Evolutionary conservation across 306 rosid species (phyloP).

Genomic region (Cicer judaicum): DNA sequence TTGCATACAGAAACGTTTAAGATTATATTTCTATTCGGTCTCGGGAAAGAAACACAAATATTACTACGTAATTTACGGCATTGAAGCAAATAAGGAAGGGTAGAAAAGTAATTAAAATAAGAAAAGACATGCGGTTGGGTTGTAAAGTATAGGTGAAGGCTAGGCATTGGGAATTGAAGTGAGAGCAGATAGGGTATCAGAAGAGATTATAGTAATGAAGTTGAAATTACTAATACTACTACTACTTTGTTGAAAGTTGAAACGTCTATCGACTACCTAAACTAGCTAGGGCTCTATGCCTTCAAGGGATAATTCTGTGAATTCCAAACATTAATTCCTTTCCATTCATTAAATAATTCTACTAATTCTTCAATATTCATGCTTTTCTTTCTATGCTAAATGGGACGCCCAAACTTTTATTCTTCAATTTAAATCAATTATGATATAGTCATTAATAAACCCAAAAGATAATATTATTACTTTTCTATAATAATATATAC

Average conservation of each 20-base stretch:
- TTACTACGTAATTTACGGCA: slow-evolving; percentile 44
- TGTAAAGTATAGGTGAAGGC: slow-evolving; percentile 64
- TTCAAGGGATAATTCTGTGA: neutral
- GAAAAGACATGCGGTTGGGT: slow-evolving; percentile 73
- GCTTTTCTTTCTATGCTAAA: slow-evolving; percentile 33
- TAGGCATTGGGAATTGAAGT: slow-evolving; percentile 94
- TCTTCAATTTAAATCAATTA: neutral
- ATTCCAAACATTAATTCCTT: too few relatives aligned
- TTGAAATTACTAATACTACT: slow-evolving; percentile 8
- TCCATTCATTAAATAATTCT: too few relatives aligned
- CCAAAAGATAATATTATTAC: too few relatives aligned
- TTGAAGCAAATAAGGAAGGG: slow-evolving; percentile 53
- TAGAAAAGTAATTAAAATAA: slow-evolving; percentile 42
- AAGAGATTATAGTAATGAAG: slow-evolving; percentile 9
- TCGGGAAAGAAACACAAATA: slow-evolving; percentile 79
- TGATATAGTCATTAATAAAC: too few relatives aligned
- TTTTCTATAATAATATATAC: too few relatives aligned
- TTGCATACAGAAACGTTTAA: slow-evolving; percentile 49
- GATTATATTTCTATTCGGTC: slow-evolving; percentile 40
- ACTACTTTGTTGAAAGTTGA: slow-evolving; percentile 34
- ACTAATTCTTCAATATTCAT: slow-evolving; percentile 4
- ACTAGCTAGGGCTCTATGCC: slow-evolving; percentile 8
- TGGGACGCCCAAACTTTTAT: neutral
- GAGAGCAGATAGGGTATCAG: slow-evolving; percentile 56
- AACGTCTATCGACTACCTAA: slow-evolving; percentile 41